Base-by-base conservation (phyloP, 75 land plant genomes). In the Picea sitchensis region DNA sequence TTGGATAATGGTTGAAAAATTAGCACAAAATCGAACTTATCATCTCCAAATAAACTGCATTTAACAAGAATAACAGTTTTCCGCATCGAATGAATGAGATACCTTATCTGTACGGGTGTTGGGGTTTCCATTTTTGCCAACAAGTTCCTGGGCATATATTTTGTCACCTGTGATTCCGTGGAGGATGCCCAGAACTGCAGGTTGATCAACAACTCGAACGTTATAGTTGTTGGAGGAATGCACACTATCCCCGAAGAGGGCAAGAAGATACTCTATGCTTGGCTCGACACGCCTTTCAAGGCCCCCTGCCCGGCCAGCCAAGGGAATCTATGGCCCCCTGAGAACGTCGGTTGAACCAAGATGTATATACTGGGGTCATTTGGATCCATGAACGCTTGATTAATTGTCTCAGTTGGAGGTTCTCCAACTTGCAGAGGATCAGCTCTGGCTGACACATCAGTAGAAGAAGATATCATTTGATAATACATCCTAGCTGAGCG, bases 71-170 rank as follows among this genome's bases (percentile, higher is more conserved):
- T 26, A 26, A 0, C 0, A 26, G 0, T 26, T 26, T 26, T 26
- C 26, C 74, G 98, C 26, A 26, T 26, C 26, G 26, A 26, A 26
- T 26, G 26, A 26, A 0, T 26, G 26, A 26, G 26, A 26, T 26
- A 0, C 26, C 26, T 26, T 26, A 26, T 26, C 26, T 26, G 95
- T 47, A 95, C 98, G 51, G 98, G 98, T 58, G 92, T 88, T 62
- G 98, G 98, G 23, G 94, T 95, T 73, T 74, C 84, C 83, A 92
- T 95, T 77, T 92, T 92, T 80, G 98, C 98, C 80, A 95, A 95
- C 87, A 95, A 95, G 71, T 85, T 82, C 81, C 90, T 90, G 12
- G 89, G 90, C 56, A 86, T 91, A 77, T 95, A 86, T 73, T 92
- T 91, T 14, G 87, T 90, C 60, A 81, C 91, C 21, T 95, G 98